Conservation (phyloP, 345 rosid genomes). For the Kandelia obovata region DNA sequence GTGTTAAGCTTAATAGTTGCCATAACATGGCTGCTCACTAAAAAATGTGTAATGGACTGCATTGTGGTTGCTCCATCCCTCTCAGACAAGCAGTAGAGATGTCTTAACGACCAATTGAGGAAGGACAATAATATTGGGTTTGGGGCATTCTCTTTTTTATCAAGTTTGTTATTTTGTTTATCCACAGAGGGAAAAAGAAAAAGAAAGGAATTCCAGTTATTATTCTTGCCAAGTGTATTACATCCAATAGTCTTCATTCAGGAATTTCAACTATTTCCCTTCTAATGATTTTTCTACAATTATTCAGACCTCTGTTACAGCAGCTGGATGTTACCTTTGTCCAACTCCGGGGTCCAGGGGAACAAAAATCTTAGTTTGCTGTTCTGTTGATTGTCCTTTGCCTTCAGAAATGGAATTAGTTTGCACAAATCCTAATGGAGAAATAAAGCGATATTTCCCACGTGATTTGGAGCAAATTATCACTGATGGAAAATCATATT, state of each 20-base stretch:
- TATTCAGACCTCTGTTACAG: conserved; percentile 75
- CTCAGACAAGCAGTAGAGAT: too few species aligned
- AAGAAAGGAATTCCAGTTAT: neutral
- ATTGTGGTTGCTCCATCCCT: too few species aligned
- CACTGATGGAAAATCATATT: conserved; percentile 36
- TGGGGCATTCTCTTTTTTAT: too few species aligned
- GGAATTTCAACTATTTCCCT: neutral
- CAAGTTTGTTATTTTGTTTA: too few species aligned
- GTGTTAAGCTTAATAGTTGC: too few species aligned
- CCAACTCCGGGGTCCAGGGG: conserved; percentile 89
- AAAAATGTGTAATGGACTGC: too few species aligned
- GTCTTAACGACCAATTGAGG: too few species aligned
- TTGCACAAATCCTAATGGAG: conserved; percentile 22
- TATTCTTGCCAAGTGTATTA: too few species aligned
- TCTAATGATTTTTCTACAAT: conserved; percentile 12
- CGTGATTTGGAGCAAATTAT: conserved; percentile 43
- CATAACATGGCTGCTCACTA: too few species aligned
- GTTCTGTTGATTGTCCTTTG: conserved; percentile 59
- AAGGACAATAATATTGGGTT: too few species aligned
- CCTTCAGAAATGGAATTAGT: conserved; percentile 49
- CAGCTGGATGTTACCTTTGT: conserved; percentile 89
- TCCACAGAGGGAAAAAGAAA: neutral
- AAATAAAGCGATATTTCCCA: conserved; percentile 19
- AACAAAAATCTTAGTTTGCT: conserved; percentile 65
- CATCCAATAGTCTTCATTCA: neutral